These are phyloP conservation scores for Corylus americana DNA, from an alignment of 306 rosid genomes.

Conservation along the genomic window DNA sequence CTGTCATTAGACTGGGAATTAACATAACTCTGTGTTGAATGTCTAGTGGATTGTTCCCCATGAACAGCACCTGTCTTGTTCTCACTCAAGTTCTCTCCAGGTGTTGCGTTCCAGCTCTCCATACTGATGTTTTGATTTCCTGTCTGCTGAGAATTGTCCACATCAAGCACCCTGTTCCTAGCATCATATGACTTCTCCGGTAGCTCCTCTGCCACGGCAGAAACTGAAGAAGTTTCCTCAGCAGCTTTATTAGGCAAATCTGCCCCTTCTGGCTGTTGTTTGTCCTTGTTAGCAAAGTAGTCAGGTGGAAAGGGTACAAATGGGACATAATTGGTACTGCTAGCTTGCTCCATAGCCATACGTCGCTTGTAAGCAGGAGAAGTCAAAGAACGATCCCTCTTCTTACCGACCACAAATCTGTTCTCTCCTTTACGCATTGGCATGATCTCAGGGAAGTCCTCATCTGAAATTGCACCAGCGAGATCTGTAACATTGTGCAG, in stretches of 20 bases:
- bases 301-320: constrained; percentile 94
- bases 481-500: constrained; percentile 69
- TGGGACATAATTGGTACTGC: constrained; percentile 68
- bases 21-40: constrained; percentile 27
- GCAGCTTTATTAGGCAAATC: constrained; percentile 27
- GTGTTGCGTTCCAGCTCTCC: constrained; percentile 28
- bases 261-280: constrained; percentile 39
- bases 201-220: constrained; percentile 28
- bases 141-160: constrained; percentile 18
- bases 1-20: constrained; percentile 19
- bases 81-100: constrained; percentile 30
- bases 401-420: constrained; percentile 80
- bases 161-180: constrained; percentile 17
- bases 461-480: constrained; percentile 61
- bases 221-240: constrained; percentile 12
- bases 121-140: constrained; percentile 24
- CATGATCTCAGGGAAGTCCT: constrained; percentile 94
- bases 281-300: constrained; percentile 74
- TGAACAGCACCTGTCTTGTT: constrained; percentile 23
- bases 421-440: constrained; percentile 96
- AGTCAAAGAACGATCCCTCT: constrained; percentile 84
- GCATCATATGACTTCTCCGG: constrained; percentile 32
- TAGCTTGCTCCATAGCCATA: constrained; percentile 69
- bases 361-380: constrained; percentile 85
- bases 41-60: constrained; percentile 33